These are phyloP conservation scores for Harringtonia lauricola DNA, from an alignment of 2,329 filamentous ascomycete genomes.

Conservation along the genomic window DNA sequence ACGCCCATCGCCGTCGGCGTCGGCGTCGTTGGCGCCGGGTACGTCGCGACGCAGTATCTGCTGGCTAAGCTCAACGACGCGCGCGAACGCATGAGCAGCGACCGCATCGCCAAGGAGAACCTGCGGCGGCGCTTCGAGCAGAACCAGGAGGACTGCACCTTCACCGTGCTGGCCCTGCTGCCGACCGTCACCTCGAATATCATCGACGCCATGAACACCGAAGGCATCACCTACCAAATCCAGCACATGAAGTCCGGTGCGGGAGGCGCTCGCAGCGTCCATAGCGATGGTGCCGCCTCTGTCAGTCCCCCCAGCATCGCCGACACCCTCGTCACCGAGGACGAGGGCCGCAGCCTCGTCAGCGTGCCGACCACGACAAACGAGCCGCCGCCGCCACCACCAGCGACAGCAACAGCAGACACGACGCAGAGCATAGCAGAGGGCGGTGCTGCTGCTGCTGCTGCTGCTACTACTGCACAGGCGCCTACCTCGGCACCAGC, in stretches of 20 bases:
- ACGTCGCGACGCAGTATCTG: slow-evolving; percentile 88
- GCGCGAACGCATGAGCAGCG: slow-evolving; percentile 90
- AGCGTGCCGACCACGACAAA: slow-evolving; percentile 53
- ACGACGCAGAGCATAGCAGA: too few species aligned
- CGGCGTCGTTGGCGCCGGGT: slow-evolving; percentile 79
- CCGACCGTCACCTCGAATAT: slow-evolving; percentile 88
- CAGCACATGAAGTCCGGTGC: slow-evolving; percentile 69
- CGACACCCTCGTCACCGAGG: slow-evolving; percentile 67
- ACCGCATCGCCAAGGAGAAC: slow-evolving; percentile 93
- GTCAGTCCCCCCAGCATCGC: slow-evolving; percentile 47
- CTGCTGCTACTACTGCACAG: too few species aligned
- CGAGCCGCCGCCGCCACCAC: too few species aligned
- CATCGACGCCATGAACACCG: slow-evolving; percentile 77
- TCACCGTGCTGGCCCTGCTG: slow-evolving; percentile 89
- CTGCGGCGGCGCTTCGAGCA: slow-evolving; percentile 93
- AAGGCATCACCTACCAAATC: slow-evolving; percentile 84
- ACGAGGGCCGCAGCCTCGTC: slow-evolving; percentile 65
- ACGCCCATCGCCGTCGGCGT: slow-evolving; percentile 81
- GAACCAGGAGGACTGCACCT: slow-evolving; percentile 98
- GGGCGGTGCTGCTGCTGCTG: too few species aligned
- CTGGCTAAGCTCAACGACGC: slow-evolving; percentile 85
- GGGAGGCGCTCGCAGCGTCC: slow-evolving; percentile 34
- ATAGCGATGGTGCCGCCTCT: slow-evolving; percentile 31
- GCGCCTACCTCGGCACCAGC: neutral
- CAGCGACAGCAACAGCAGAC: too few species aligned